Conservation (phyloP, 2,329 filamentous ascomycete genomes). For the Thelonectria blattea region DNA sequence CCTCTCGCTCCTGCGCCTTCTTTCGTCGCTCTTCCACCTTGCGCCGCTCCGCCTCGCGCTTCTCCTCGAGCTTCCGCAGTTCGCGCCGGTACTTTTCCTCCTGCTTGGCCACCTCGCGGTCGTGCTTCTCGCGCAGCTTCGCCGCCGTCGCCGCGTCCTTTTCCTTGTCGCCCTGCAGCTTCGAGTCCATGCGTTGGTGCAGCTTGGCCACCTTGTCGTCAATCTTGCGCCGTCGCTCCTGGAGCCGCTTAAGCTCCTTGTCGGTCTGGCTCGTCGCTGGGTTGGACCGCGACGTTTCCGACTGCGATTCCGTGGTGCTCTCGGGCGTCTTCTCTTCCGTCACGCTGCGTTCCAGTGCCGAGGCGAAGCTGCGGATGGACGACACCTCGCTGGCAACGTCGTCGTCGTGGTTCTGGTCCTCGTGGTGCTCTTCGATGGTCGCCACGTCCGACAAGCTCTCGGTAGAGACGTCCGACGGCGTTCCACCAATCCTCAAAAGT, state of each 20-base stretch:
- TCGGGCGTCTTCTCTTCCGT: slow-evolving; percentile 38
- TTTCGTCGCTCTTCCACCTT: slow-evolving; percentile 60
- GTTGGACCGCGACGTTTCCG: slow-evolving; percentile 47
- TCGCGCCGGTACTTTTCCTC: slow-evolving; percentile 71
- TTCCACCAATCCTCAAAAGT: slow-evolving; percentile 41
- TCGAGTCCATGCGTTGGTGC: slow-evolving; percentile 53
- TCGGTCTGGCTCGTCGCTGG: slow-evolving; percentile 47
- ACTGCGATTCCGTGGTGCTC: slow-evolving; percentile 40
- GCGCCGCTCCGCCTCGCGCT: slow-evolving; percentile 65
- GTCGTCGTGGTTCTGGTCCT: slow-evolving; percentile 35
- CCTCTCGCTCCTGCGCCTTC: slow-evolving; percentile 61
- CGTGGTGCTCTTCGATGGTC: slow-evolving; percentile 32
- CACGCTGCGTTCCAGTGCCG: slow-evolving; percentile 49
- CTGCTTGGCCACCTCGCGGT: slow-evolving; percentile 67
- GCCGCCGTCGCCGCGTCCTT: slow-evolving; percentile 58
- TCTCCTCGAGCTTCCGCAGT: slow-evolving; percentile 67
- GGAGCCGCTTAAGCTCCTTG: slow-evolving; percentile 69
- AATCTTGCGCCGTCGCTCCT: slow-evolving; percentile 65
- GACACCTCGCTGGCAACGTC: slow-evolving; percentile 50
- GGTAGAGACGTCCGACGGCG: slow-evolving; percentile 37
- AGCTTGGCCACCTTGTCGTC: slow-evolving; percentile 67
- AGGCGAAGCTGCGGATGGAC: slow-evolving; percentile 56
- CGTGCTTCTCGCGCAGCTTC: slow-evolving; percentile 68
- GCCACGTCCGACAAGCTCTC: slow-evolving; percentile 35
- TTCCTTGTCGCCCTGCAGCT: slow-evolving; percentile 54